Base-by-base conservation (phyloP, 2,329 filamentous ascomycete genomes). In the Aspergillus persii region DNA sequence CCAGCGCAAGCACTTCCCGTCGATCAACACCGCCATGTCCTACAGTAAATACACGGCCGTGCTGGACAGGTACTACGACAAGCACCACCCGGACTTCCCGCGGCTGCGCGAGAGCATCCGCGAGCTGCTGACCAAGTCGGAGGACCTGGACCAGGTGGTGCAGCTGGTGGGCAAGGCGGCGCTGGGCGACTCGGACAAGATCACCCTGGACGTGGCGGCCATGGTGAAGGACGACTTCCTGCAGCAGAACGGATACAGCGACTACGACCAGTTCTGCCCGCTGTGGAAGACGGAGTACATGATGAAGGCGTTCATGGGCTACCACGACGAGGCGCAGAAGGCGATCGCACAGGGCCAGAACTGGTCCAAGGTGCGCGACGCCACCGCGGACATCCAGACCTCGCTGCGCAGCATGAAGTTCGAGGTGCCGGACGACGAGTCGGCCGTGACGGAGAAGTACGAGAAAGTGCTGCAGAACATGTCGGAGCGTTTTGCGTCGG, bases 231-330 rank as follows among this genome's bases (percentile, higher is more conserved):
- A 99, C 74, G 95, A 99, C 76, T 99, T 99, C 82, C 77, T 99
- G 74, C 95, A 99, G 80, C 95, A 99, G 78, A 99, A 99, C 81
- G 95, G 95, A 64, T 99, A 99, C 86, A 95, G 90, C 67, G 92
- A 98, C 79, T 98, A 99, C 76, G 95, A 99, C 75, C 93, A 98
- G 81, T 99, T 96, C 87, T 99, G 95, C 75, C 95, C 95, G 53
- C 86, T 99, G 72, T 99, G 95, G 95, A 99, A 99, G 89, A 99
- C 95, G 0, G 90, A 96, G 77, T 99, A 95, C 89, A 98, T 99
- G 95, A 99, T 99, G 95, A 97, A 96, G 86, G 89, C 92, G 65
- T 98, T 99, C 88, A 91, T 99, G 83, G 91, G 89, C 59, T 99
- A 94, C 86, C 92, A 97, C 76, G 96, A 99, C 71, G 95, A 99